Conservation (phyloP, 495 filamentous ascomycete genomes). For the Trichoderma erinaceum region DNA sequence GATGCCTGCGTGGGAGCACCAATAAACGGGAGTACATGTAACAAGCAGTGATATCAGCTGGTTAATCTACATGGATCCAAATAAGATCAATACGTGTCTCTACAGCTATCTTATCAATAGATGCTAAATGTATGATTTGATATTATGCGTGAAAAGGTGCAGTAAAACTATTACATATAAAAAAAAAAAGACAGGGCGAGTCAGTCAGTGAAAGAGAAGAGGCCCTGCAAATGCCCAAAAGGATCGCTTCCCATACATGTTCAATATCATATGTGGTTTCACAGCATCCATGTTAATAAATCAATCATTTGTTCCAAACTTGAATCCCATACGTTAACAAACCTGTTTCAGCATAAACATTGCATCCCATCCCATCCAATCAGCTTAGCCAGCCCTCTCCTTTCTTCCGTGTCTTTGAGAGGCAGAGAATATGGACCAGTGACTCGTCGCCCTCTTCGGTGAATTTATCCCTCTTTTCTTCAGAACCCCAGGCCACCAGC, state of each 20-base stretch:
- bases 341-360: too few species aligned
- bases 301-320: not conserved
- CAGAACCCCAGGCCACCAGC: constrained; percentile 26
- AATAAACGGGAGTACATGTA: not conserved
- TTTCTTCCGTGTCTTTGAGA: constrained; percentile 1
- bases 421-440: constrained; percentile 20
- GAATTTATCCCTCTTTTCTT: constrained; percentile 23
- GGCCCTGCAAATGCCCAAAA: not conserved
- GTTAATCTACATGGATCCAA: not conserved
- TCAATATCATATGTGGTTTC: not conserved
- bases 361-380: not conserved
- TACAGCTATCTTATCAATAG: not conserved
- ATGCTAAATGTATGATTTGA: not conserved
- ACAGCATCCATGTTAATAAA: not conserved
- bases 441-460: constrained; percentile 16
- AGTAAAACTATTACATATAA: too few species aligned
- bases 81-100: not conserved
- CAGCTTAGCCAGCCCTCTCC: not conserved
- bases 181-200: not conserved
- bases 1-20: not conserved
- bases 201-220: not conserved
- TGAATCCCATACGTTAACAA: not conserved
- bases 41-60: not conserved
- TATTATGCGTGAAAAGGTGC: not conserved
- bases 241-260: not conserved